These are phyloP conservation scores for Ganoderma multipileum DNA, from an alignment of 1,284 basidiomycete species.

Conservation along the genomic window DNA sequence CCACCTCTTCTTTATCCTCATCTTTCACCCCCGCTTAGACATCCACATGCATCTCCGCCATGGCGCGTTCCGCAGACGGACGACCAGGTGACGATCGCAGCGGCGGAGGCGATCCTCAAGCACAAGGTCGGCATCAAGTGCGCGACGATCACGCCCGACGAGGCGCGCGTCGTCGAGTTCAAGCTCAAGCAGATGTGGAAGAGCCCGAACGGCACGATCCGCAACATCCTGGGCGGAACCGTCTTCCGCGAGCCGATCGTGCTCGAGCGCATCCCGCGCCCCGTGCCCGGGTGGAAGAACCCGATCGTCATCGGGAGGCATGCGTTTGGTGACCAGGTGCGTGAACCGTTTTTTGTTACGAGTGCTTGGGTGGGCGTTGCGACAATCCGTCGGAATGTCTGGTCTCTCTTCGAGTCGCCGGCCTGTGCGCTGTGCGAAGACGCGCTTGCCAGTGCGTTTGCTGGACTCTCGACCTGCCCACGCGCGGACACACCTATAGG, in stretches of 20 bases:
- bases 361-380: background rate
- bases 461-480: no score
- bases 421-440: background rate
- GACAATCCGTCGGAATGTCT: background rate
- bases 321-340: constrained; percentile 94
- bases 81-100: constrained; percentile 93
- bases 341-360: constrained; percentile 25
- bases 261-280: constrained; percentile 88
- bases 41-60: no score
- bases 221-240: constrained; percentile 97
- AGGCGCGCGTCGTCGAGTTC: constrained; percentile 94
- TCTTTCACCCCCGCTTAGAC: no score
- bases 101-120: constrained; percentile 90
- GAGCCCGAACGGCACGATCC: constrained; percentile 95
- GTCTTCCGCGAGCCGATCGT: constrained; percentile 99
- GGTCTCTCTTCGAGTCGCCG: background rate
- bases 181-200: constrained; percentile 98
- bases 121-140: constrained; percentile 96
- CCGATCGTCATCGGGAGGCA: constrained; percentile 98
- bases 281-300: constrained; percentile 95
- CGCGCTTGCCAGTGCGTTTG: no score
- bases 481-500: no score
- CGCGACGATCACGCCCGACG: constrained; percentile 98
- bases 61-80: constrained; percentile 67
- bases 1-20: constrained; percentile 5